Evolutionary conservation across 176 grass and related monocot species (phyloP).

Genomic region (Eleusine coracana): DNA sequence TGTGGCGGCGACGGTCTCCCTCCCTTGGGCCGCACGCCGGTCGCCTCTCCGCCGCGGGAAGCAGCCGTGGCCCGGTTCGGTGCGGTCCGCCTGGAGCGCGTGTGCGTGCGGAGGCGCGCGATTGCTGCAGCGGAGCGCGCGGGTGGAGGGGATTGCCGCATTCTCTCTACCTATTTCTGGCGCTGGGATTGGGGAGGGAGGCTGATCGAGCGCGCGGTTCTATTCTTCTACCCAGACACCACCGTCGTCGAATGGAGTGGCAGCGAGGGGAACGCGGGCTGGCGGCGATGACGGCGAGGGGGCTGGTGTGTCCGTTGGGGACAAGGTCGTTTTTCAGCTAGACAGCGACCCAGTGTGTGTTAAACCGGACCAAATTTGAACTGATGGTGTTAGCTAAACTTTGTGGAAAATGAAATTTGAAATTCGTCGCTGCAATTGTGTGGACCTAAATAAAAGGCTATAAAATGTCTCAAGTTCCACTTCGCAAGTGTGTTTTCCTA

Average conservation of each 20-base stretch:
- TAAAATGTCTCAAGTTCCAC: too few species aligned
- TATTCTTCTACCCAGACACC: too few species aligned
- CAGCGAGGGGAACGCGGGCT: too few species aligned
- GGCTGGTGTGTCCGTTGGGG: neutral
- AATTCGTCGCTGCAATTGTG: too few species aligned
- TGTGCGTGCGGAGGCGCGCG: constrained; percentile 35
- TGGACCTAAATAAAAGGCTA: too few species aligned
- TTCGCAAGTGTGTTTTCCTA: too few species aligned
- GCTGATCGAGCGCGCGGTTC: neutral
- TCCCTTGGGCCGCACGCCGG: constrained; percentile 27
- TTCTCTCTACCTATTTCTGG: constrained; percentile 48
- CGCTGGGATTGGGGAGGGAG: neutral
- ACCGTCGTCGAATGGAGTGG: too few species aligned
- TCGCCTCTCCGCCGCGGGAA: constrained; percentile 36
- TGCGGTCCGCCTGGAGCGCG: constrained; percentile 13
- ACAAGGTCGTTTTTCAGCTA: too few species aligned
- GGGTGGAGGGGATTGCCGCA: neutral
- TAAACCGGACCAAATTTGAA: neutral
- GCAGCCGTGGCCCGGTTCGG: constrained; percentile 8
- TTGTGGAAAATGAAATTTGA: too few species aligned
- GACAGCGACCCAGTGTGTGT: too few species aligned
- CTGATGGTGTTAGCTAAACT: too few species aligned
- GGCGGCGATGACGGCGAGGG: neutral
- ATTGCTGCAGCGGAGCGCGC: constrained; percentile 32
- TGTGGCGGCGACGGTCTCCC: neutral